These are phyloP conservation scores for Penicillium griseofulvum DNA, from an alignment of 2,329 filamentous ascomycete genomes.

Conservation along the genomic window DNA sequence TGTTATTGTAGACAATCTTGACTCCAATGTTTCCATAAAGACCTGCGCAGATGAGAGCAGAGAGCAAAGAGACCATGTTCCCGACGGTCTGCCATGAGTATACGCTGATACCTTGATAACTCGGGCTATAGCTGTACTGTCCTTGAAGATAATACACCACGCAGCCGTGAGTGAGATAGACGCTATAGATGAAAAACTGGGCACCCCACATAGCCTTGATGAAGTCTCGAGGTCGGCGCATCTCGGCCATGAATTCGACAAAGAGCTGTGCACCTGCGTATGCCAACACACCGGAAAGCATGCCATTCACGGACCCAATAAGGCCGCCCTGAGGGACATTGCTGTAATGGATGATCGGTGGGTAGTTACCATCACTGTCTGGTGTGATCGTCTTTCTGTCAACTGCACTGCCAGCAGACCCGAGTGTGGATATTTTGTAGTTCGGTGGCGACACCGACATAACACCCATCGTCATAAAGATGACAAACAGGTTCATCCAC, in stretches of 20 bases:
- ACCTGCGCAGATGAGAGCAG: background rate
- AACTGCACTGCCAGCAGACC: background rate
- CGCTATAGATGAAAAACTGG: background rate
- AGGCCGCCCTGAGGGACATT: background rate
- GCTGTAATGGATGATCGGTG: background rate
- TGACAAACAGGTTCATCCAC: background rate
- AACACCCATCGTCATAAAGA: background rate
- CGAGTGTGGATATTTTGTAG: background rate
- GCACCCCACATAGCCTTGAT: background rate
- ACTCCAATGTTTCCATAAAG: background rate
- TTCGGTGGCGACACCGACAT: background rate
- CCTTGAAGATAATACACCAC: background rate
- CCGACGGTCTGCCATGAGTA: constrained; percentile 36
- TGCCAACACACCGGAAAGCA: background rate
- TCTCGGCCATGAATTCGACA: background rate
- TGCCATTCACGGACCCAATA: background rate
- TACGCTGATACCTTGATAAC: constrained; percentile 23
- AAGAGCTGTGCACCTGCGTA: background rate
- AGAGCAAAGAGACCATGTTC: constrained; percentile 1
- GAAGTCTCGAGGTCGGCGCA: background rate
- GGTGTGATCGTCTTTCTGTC: background rate
- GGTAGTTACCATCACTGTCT: background rate
- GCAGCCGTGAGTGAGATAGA: background rate
- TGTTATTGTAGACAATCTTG: background rate
- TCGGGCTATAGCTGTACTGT: background rate